Evolutionary conservation across 169 alveolate species (phyloP), one percentile per base, ranked within the genome.

Genomic region (Cyclospora cayetanensis): DNA sequence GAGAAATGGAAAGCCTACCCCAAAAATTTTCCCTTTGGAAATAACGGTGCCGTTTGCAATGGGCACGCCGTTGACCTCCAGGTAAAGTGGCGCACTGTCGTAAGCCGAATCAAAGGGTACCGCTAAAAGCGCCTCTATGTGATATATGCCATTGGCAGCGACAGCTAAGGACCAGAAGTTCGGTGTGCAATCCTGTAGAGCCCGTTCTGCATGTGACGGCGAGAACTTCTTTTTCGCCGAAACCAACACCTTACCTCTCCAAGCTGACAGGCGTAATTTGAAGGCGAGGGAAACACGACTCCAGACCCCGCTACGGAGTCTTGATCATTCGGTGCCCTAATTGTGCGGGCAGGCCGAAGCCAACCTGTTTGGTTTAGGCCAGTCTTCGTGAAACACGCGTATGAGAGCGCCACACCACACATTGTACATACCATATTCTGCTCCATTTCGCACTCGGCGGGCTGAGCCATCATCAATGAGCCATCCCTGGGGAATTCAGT

Each of bases 91-190:
- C 52, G 41, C 39, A 20, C 34, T 76, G 18, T 34, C 93, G 34
- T 31, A 18, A 4, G 15, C 52, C 39, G 93, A 37, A 39, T n/a
- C 25, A 37, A 91, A 90, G 37, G 93, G 93, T 39, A 50, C 41
- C 50, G 82, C 93, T n/a, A 90, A 46, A 37, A 72, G 93, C 34
- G 76, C 90, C 27, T 50, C 79, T 66, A 90, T 20, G 27, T 41
- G 18, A 60, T 90, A 90, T 2, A 27, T 41, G 25, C 93, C 93
- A 53, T 72, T 42, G 15, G 31, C 90, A 27, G 93, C 82, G 27
- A 90, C 53, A 0, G 77, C 29, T 7, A 90, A 0, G 2, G 93
- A 90, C 93, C 93, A 90, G 41, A 90, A 90, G 90, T 90, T 90
- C 11, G 90, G 41, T 11, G 50, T 46, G 25, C 93, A 90, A 53